Evolutionary conservation across 2,329 filamentous ascomycete species (phyloP).

Genomic region (Gaeumannomyces sp.): DNA sequence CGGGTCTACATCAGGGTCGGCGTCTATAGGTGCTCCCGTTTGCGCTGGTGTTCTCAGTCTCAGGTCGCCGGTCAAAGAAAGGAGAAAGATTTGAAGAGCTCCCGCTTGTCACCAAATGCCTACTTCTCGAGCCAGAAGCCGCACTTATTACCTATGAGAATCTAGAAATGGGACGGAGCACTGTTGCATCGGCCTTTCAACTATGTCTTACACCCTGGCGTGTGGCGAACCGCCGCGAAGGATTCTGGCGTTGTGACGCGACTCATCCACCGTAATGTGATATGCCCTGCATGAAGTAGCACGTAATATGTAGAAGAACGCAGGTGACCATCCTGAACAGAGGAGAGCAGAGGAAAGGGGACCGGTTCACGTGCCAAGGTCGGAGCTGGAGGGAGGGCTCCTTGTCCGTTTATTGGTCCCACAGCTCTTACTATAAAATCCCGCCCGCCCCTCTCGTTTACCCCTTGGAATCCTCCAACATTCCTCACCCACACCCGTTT

Average conservation of each 20-base stretch:
- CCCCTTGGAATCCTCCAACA: background rate
- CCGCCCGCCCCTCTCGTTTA: background rate
- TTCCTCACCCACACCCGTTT: background rate
- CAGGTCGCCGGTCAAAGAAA: background rate
- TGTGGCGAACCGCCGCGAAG: background rate
- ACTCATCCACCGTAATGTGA: background rate
- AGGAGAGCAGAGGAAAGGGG: background rate
- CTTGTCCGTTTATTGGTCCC: background rate
- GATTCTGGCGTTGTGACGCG: background rate
- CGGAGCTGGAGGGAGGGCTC: no score
- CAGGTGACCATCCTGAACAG: no score
- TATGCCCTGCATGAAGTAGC: background rate
- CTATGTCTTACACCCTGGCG: no score
- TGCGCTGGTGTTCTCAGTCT: background rate
- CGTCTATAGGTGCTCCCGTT: no score
- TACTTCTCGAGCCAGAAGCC: background rate
- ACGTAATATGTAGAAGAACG: background rate
- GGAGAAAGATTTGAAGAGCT: background rate
- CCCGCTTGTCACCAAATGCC: background rate
- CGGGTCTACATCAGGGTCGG: no score
- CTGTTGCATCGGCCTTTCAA: background rate
- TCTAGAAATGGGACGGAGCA: background rate
- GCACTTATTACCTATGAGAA: background rate
- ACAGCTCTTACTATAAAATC: background rate
- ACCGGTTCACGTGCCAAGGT: background rate